A percentile compares a stretch with the other conserved stretches of the same genome.
Evolutionary conservation across 116 monocot species (phyloP).

Genomic region (Dioscorea cayenensis): DNA sequence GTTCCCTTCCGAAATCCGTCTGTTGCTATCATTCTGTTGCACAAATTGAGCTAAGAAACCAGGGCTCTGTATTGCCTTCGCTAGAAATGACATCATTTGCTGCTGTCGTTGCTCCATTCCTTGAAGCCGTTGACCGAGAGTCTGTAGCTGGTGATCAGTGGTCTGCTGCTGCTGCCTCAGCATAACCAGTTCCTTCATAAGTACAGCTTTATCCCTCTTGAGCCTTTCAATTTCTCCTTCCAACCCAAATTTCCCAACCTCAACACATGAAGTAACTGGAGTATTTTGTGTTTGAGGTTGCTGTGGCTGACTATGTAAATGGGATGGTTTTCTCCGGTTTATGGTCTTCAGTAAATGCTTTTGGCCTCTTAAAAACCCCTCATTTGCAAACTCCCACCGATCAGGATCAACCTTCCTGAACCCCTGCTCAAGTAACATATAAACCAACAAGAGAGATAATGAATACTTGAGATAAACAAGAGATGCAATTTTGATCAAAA

Average conservation of each 20-base stretch:
- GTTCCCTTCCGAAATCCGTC: constrained; percentile 11
- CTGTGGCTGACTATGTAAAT: constrained; percentile 11
- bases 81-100: constrained; percentile 48
- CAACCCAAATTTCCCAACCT: constrained; percentile 59
- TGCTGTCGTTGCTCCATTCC: constrained; percentile 43
- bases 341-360: constrained; percentile 35
- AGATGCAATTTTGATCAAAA: too few species aligned
- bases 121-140: constrained; percentile 27
- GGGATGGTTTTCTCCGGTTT: constrained; percentile 19
- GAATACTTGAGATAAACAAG: neutral
- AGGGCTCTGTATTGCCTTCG: constrained; percentile 39
- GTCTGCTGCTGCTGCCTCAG: constrained; percentile 57
- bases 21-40: constrained; percentile 26
- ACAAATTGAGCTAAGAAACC: constrained; percentile 28
- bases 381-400: constrained; percentile 43
- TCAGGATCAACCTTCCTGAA: constrained; percentile 47
- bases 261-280: constrained; percentile 32
- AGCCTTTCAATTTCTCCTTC: constrained; percentile 64
- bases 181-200: constrained; percentile 57
- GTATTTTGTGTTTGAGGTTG: constrained; percentile 17
- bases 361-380: constrained; percentile 34
- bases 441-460: neutral
- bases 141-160: constrained; percentile 44
- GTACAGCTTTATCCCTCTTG: constrained; percentile 56
- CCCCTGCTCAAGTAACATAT: constrained; percentile 25